phyloP scores from a whole-genome alignment of 1,284 basidiomycete species.

The Exobasidium cylindrosporum region DNA sequence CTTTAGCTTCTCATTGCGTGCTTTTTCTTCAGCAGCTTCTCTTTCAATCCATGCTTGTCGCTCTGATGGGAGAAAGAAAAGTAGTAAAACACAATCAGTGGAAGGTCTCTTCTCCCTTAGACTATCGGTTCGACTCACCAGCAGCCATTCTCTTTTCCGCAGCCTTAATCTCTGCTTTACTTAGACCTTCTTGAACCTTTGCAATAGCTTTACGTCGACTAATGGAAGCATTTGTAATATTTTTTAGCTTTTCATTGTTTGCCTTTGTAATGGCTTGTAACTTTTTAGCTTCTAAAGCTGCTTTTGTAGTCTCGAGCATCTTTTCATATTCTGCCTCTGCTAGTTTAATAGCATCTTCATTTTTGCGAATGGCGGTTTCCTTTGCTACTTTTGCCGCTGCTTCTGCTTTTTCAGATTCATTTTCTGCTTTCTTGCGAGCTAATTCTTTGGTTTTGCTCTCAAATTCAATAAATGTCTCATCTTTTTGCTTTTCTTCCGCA shows the following conservation, averaged over 20 bases:
- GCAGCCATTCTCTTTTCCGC: background rate
- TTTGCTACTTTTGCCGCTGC: slow-evolving; percentile 2
- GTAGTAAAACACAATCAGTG: too few relatives aligned
- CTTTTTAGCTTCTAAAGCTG: background rate
- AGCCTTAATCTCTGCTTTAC: background rate
- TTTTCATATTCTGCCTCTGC: background rate
- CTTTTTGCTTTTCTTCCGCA: background rate
- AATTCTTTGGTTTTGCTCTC: too few relatives aligned
- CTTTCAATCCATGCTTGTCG: background rate
- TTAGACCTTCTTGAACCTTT: background rate
- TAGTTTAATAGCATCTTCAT: background rate
- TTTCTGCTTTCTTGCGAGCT: too few relatives aligned
- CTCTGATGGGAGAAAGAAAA: too few relatives aligned
- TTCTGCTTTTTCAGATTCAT: too few relatives aligned
- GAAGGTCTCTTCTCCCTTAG: too few relatives aligned
- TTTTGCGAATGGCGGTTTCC: background rate
- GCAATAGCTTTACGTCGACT: slow-evolving; percentile 5
- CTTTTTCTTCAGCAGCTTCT: slow-evolving; percentile 3
- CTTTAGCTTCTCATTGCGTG: background rate
- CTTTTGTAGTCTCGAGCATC: too few relatives aligned
- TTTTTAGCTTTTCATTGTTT: background rate
- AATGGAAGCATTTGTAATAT: background rate
- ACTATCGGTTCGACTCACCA: too few relatives aligned
- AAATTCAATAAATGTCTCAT: background rate
- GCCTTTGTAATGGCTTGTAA: background rate